Conservation (phyloP, 345 rosid species). For the Moringa oleifera region DNA sequence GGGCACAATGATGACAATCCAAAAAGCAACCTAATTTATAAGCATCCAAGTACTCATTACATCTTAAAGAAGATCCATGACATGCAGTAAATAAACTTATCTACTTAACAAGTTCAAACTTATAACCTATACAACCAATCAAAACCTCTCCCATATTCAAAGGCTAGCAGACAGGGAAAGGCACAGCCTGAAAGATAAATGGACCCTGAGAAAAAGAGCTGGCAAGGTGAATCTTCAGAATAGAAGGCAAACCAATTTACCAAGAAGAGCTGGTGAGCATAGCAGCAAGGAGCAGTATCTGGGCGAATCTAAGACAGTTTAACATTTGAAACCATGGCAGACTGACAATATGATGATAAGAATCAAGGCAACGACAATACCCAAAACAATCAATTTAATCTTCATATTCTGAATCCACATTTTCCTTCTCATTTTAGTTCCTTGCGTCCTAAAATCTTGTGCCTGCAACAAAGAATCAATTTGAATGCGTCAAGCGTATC, state of each 20-base stretch:
- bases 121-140: constrained; percentile 33
- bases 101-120: constrained; percentile 20
- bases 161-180: constrained; percentile 8
- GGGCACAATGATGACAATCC: constrained; percentile 1
- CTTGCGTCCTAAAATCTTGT: constrained; percentile 87
- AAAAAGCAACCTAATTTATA: constrained; percentile 10
- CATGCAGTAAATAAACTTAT: constrained; percentile 4
- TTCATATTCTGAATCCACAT: constrained; percentile 96
- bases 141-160: constrained; percentile 18
- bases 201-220: neutral
- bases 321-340: constrained; percentile 82
- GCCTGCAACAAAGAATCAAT: constrained; percentile 43
- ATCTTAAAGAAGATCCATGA: constrained; percentile 5
- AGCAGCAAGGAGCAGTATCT: constrained; percentile 14
- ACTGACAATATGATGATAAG: constrained; percentile 62
- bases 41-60: constrained; percentile 13
- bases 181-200: constrained; percentile 11
- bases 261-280: constrained; percentile 18
- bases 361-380: constrained; percentile 52
- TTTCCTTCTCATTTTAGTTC: constrained; percentile 83
- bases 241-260: constrained; percentile 16
- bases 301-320: constrained; percentile 17
- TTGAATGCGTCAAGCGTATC: neutral
- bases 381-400: constrained; percentile 77
- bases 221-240: neutral